Evolutionary conservation across 1,284 basidiomycete species (phyloP), one percentile per base, ranked within the genome.

Genomic region (Irpex sp.): DNA sequence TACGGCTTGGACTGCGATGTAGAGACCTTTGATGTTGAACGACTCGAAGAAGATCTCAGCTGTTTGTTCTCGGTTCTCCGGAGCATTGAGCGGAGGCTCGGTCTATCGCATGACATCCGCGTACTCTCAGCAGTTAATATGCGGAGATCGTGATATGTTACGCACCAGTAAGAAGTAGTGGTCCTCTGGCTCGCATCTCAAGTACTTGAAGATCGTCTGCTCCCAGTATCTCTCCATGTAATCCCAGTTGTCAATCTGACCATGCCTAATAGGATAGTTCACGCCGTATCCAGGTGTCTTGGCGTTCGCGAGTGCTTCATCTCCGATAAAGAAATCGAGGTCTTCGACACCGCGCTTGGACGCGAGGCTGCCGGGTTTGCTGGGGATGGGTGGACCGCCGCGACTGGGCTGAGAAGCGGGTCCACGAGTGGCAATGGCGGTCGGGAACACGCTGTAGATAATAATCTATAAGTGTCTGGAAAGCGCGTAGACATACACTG

Each of bases 1-100:
- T 3, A 99, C 97, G 47, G 97, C 97, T 77, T 99, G 97, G 0
- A 99, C 97, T 61, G 96, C 97, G 73, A 99, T 99, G 80, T 99
- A 98, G 26, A 97, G 85, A 38, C 95, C 94, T 75, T 96, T 94
- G 80, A 98, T 96, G 77, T 98, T 98, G 86, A 98, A 97, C 1
- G 94, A 97, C 79, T 98, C 97, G 77, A 99, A 99, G 88, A 99
- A 98, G 82, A 99, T 98, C 76, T 99, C 97, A 11, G 97, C 97
- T 0, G 97, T 99, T 76, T 97, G 96, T 78, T 99, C 97, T 69
- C 97, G 85, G 81, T 99, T 99, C 82, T 99, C 97, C 3, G 97
- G 97, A 1, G 97, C 88, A 75, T 99, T 99, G 66, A 99, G 88
- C 54, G 97, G 97, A 8, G 97, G 97, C 75, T 99, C 97, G 34